Base-by-base conservation (phyloP, 768 basidiomycete genomes). In the Termitomyces sp. region DNA sequence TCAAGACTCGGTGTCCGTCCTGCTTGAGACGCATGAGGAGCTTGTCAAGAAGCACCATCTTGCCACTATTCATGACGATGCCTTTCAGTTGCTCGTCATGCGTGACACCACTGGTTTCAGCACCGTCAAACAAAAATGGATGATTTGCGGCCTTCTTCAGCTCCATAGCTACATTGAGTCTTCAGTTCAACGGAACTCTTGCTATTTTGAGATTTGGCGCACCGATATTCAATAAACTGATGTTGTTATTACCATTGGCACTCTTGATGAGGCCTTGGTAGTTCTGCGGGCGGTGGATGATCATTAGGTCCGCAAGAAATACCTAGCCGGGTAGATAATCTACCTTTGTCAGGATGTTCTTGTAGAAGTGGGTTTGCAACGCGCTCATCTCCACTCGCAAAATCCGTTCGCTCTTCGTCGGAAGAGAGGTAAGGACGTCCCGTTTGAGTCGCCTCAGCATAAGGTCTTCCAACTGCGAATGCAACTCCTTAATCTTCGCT, bases 111-210 rank as follows among this genome's bases (percentile, higher is more conserved):
- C 71, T 73, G 3, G 77, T 73, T 73, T 98, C 97, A 21, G 94
- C 97, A 27, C 97, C 97, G 52, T 99, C 97, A 66, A 98, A 98
- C 2, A 99, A 83, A 71, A 89, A 99, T 1, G 97, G 97, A 66
- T 99, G 97, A 67, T 98, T 98, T 27, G 93, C 94, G 1, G 95
- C 95, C 72, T 99, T 98, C 80, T 98, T 98, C 49, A 98, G 79
- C 70, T 98, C 97, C 95, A 99, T 97, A 0, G 96, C 96, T 90
- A 55, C 32, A 52, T 4, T 21, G 52, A 16, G 44, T 27, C 48
- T 32, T 62, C 51, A 54, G 42, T 27, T 53, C n/a, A 55, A 49
- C n/a, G 0, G 21, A 55, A n/a, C 16, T 25, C 10, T n/a, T 51
- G 19, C 60, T 47, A 41, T 27, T 34, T 53, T 51, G 31, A 34